A percentile compares a stretch with the other conserved stretches of the same genome.
These are phyloP conservation scores for Tetragonia tetragonoides DNA, from an alignment of 148 eudicot genomes.

Conservation along the genomic window DNA sequence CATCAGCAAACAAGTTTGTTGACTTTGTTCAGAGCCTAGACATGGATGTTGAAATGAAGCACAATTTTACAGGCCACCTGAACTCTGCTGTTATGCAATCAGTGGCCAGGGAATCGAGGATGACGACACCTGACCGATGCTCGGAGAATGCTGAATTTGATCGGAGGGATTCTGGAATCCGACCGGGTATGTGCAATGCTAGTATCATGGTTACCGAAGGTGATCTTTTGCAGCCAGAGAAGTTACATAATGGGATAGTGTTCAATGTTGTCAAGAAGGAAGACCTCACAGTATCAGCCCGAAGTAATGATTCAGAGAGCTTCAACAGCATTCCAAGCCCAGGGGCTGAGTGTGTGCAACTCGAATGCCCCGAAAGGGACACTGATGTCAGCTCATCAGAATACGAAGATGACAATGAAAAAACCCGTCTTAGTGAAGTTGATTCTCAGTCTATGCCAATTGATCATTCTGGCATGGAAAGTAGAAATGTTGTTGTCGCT, in stretches of 20 bases:
- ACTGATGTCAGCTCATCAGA: constrained; percentile 74
- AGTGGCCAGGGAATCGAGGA: constrained; percentile 40
- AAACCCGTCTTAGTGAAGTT: neutral
- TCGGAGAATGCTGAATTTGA: constrained; percentile 46
- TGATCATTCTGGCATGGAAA: constrained; percentile 9
- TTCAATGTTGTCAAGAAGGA: constrained; percentile 77
- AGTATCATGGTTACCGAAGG: constrained; percentile 75
- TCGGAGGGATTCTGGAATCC: constrained; percentile 37
- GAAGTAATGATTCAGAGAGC: constrained; percentile 55
- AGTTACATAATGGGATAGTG: constrained; percentile 62
- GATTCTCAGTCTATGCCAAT: constrained; percentile 8
- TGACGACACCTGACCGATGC: constrained; percentile 49
- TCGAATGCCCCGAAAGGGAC: constrained; percentile 62
- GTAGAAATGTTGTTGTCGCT: constrained; percentile 14
- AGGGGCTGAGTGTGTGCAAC: constrained; percentile 64
- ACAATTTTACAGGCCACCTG: constrained; percentile 28
- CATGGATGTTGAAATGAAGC: constrained; percentile 37
- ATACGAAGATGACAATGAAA: neutral
- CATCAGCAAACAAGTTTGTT: constrained; percentile 65
- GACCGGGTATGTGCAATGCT: constrained; percentile 27
- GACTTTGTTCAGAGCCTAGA: constrained; percentile 77
- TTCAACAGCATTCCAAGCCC: constrained; percentile 29
- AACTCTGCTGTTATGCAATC: constrained; percentile 37
- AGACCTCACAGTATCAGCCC: constrained; percentile 49
- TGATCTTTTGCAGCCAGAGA: constrained; percentile 77